These are phyloP conservation scores for Pelargonium hybrid DNA, from an alignment of 441 rosid genomes.

Conservation along the genomic window DNA sequence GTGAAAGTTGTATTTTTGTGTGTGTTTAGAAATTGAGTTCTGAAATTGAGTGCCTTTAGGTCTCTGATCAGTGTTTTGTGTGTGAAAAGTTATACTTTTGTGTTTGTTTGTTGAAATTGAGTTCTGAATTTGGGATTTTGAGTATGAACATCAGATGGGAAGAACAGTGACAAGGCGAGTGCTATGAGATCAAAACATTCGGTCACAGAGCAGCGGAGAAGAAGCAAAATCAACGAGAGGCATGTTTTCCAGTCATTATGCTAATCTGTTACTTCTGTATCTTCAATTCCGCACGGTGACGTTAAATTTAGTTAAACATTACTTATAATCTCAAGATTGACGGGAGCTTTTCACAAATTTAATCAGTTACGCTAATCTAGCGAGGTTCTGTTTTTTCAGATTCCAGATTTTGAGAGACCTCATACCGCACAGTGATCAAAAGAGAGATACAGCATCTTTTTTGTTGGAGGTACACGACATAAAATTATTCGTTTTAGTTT, in stretches of 20 bases:
- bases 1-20: too few species aligned
- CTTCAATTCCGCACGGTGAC: neutral
- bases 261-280: neutral
- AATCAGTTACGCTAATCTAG: neutral
- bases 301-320: neutral
- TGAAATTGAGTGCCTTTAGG: neutral
- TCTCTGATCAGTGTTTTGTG: neutral
- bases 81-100: neutral
- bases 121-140: neutral
- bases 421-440: constrained; percentile 2
- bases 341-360: neutral
- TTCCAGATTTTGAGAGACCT: constrained; percentile 2
- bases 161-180: neutral
- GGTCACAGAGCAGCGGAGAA: neutral
- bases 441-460: neutral
- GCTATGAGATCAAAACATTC: constrained; percentile 4
- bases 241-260: neutral
- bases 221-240: constrained; percentile 6
- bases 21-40: too few species aligned
- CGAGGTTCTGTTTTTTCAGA: neutral
- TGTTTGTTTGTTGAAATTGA: neutral
- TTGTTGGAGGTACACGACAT: constrained; percentile 43
- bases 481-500: neutral
- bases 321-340: neutral
- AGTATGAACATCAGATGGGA: neutral